Conservation (phyloP, 1,284 basidiomycete genomes). For the Thecaphora thlaspeos region DNA sequence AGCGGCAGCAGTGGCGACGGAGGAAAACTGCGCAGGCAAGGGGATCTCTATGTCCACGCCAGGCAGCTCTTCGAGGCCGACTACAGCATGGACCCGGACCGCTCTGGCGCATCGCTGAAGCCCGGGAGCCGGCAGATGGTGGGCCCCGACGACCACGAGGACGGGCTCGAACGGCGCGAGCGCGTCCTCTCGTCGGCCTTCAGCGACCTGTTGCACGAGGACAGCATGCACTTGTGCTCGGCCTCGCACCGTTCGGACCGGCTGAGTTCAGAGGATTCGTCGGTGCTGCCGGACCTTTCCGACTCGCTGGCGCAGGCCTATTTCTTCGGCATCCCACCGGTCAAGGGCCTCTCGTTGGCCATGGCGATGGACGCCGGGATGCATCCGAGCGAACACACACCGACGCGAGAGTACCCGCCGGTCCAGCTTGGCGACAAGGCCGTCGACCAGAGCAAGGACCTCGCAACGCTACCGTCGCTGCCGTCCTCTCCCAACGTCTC, state of each 20-base stretch:
- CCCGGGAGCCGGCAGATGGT: not conserved
- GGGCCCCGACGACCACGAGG: not conserved
- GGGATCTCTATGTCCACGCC: constrained; percentile 31
- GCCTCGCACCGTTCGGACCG: constrained; percentile 13
- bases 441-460: no score
- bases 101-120: not conserved
- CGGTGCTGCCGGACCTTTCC: not conserved
- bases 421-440: no score
- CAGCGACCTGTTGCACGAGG: constrained; percentile 20
- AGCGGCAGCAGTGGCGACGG: no score
- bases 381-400: no score
- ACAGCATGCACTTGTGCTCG: constrained; percentile 14
- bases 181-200: constrained; percentile 7
- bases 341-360: no score
- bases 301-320: no score
- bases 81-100: constrained; percentile 19
- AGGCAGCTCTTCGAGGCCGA: constrained; percentile 30
- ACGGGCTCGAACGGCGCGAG: constrained; percentile 1
- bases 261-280: not conserved
- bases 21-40: no score
- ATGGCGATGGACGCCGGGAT: no score
- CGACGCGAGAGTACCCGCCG: no score
- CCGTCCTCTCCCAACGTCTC: no score
- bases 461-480: no score
- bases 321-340: no score